phyloP scores from a whole-genome alignment of 2,329 filamentous ascomycete genomes.

The Blastomyces silverae region DNA sequence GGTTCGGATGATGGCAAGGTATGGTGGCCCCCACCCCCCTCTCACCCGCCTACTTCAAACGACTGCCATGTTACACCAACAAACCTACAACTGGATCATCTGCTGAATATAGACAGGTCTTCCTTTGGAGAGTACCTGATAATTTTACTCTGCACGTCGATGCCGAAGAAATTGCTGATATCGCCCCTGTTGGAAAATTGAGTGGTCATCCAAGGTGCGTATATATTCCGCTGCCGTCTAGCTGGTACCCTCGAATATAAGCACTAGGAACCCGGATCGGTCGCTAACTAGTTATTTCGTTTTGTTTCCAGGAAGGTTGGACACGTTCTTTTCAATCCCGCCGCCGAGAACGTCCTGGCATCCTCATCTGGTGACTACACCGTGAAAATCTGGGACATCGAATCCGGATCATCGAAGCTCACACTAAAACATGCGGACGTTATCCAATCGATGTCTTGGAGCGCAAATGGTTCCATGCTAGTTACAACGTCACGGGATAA shows the following conservation, averaged over 20 bases:
- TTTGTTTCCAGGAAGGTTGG: slow-evolving; percentile 72
- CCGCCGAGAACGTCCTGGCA: slow-evolving; percentile 89
- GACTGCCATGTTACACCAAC: not conserved
- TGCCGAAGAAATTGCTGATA: slow-evolving; percentile 73
- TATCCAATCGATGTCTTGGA: slow-evolving; percentile 94
- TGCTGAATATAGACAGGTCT: slow-evolving; percentile 49
- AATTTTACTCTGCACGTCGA: slow-evolving; percentile 79
- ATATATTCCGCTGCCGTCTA: not conserved
- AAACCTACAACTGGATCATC: slow-evolving; percentile 13
- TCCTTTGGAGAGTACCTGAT: slow-evolving; percentile 90
- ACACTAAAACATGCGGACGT: slow-evolving; percentile 83
- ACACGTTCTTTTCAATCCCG: slow-evolving; percentile 95
- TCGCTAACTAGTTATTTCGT: not conserved
- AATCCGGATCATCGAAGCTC: slow-evolving; percentile 65
- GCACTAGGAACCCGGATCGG: not conserved
- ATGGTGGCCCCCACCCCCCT: slow-evolving; percentile 14
- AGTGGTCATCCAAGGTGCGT: slow-evolving; percentile 75
- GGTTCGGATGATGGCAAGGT: slow-evolving; percentile 92
- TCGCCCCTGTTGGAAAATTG: slow-evolving; percentile 73
- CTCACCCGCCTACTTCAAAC: not conserved
- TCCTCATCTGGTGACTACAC: slow-evolving; percentile 92
- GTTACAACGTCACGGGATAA: slow-evolving; percentile 96
- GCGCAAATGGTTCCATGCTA: slow-evolving; percentile 74
- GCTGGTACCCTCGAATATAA: no score
- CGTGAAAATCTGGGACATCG: slow-evolving; percentile 92